Evolutionary conservation across 495 filamentous ascomycete species (phyloP).

Genomic region (Aspergillus steynii): DNA sequence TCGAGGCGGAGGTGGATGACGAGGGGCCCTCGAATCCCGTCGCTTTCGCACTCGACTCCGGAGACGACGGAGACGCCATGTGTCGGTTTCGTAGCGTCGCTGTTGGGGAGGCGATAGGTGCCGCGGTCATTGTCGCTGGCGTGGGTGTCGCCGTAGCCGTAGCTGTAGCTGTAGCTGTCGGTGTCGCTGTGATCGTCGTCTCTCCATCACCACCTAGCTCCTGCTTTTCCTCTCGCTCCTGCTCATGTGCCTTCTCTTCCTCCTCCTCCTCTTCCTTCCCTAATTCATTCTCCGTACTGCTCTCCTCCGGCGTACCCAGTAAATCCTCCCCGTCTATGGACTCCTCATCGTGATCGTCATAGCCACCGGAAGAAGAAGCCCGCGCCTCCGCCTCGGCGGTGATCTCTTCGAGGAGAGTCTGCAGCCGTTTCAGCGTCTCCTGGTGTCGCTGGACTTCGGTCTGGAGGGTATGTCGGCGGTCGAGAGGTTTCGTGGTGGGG

Average conservation of each 20-base stretch:
- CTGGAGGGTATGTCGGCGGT: slow-evolving; percentile 66
- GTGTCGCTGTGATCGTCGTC: neutral
- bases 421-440: slow-evolving; percentile 62
- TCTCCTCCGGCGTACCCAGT: slow-evolving; percentile 31
- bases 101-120: slow-evolving; percentile 14
- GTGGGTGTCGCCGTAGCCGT: neutral
- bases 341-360: slow-evolving; percentile 35
- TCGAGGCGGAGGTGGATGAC: slow-evolving; percentile 22
- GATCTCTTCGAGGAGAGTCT: slow-evolving; percentile 58
- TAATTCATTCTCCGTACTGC: slow-evolving; percentile 11
- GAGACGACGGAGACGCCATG: slow-evolving; percentile 19
- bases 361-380: slow-evolving; percentile 8
- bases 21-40: slow-evolving; percentile 17
- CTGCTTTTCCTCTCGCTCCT: neutral
- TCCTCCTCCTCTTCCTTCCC: slow-evolving; percentile 6
- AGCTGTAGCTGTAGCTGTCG: neutral
- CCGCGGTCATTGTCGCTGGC: slow-evolving; percentile 20
- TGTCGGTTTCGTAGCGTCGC: slow-evolving; percentile 37
- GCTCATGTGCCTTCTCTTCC: neutral
- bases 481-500: slow-evolving; percentile 60
- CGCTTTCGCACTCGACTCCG: slow-evolving; percentile 20
- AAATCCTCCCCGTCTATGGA: slow-evolving; percentile 38
- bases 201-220: neutral
- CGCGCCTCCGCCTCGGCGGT: slow-evolving; percentile 23
- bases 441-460: slow-evolving; percentile 64